Evolutionary conservation across 768 basidiomycete species (phyloP), one percentile per base, ranked within the genome.

Genomic region (Mycena leptocephala): DNA sequence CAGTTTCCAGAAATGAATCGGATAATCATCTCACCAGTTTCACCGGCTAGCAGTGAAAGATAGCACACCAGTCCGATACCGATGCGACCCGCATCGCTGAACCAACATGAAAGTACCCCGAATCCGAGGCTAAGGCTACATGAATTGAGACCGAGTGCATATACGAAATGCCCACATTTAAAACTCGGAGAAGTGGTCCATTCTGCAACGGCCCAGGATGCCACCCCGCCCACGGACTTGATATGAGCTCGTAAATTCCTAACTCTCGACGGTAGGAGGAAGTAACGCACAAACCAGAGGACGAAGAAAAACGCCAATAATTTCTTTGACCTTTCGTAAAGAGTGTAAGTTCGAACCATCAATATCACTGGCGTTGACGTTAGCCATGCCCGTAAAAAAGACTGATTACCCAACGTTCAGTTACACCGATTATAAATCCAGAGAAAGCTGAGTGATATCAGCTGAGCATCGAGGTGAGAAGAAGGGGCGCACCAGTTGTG

Each of bases 321-420:
- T 51, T 58, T 73, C 33, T 61, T 73, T 11, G 72, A 73, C 39
- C 72, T 46, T 33, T 73, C 72, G 18, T 73, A 73, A 7, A 73
- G 43, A 4, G 72, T 73, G 56, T 73, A 73, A 10, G 72, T 73
- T 14, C 72, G 55, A 39, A 73, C 56, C 72, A 67, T 73, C 9
- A 73, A 20, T 26, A 73, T 61, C 10, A 73, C 72, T 73, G 18
- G 58, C 35, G 28, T 9, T 22, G 28, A 35, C 11, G 5, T 71
- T 16, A 63, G 61, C 32, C 9, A 20, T 16, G 11, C 2, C 8
- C 37, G 9, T 9, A 24, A 14, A 28, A 41, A 41, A 43, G 26
- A 10, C 30, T 6, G 7, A 24, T 35, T 11, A 35, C 71, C 35
- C 53, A 70, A 72, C 71, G 53, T 22, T 65, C 53, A 26, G 71